phyloP scores from a whole-genome alignment of 768 basidiomycete species.

The Leccinellum luteum region DNA sequence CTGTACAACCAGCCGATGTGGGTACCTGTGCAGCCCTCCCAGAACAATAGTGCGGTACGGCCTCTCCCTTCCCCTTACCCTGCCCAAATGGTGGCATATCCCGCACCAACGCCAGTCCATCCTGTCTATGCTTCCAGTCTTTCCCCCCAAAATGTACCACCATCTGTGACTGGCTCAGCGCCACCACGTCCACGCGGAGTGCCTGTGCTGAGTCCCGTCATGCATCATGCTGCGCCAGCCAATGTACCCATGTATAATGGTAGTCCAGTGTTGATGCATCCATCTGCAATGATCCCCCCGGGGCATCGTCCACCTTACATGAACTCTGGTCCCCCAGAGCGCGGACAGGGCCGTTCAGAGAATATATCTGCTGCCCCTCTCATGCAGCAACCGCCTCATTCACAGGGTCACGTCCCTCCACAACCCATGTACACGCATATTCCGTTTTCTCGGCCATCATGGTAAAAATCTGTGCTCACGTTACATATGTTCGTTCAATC shows the following conservation, averaged over 20 bases:
- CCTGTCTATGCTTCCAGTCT: conserved; percentile 48
- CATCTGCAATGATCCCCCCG: conserved; percentile 40
- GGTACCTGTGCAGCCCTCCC: conserved; percentile 52
- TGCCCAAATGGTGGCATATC: conserved; percentile 63
- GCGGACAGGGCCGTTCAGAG: conserved; percentile 49
- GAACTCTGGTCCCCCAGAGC: conserved; percentile 48
- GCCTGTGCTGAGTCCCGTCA: conserved; percentile 70
- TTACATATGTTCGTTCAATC: conserved; percentile 20
- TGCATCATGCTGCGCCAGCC: conserved; percentile 50
- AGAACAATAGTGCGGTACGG: conserved; percentile 53
- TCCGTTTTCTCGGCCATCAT: conserved; percentile 29
- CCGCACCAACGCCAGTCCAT: conserved; percentile 46
- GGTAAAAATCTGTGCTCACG: conserved; percentile 24
- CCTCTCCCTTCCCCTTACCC: conserved; percentile 60
- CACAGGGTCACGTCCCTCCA: conserved; percentile 25
- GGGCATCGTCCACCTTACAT: conserved; percentile 36
- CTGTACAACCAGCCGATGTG: conserved; percentile 64
- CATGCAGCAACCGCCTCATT: conserved; percentile 37
- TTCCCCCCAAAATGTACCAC: conserved; percentile 36
- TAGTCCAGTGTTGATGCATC: conserved; percentile 68
- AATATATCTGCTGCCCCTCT: conserved; percentile 39
- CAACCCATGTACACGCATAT: conserved; percentile 32
- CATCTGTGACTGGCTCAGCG: conserved; percentile 27
- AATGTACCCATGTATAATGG: conserved; percentile 55
- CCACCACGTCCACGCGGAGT: conserved; percentile 49